Evolutionary conservation across 352 stramenopile species (phyloP), one percentile per base, ranked within the genome.

Genomic region (Blastocystis sp.): DNA sequence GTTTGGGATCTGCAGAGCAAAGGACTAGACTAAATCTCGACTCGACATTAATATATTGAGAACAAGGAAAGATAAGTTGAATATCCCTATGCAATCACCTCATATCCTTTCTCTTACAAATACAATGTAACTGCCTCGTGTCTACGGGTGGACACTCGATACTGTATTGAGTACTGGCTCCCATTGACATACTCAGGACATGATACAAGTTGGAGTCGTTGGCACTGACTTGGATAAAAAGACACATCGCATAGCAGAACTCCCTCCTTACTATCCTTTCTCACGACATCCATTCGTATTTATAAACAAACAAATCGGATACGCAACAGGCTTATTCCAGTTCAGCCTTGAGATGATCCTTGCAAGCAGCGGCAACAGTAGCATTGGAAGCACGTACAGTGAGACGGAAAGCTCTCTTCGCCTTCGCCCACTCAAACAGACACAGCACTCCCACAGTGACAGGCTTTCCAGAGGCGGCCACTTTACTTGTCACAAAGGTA

Each of bases 361-460:
- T 69, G 47, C 62, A 76, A 29, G 77, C 77, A 26, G 43, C 63
- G 47, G 77, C 77, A 29, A 88, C 53, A 11, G 50, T 43, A 26
- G 41, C 66, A 45, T 88, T 88, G 66, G 77, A 88, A 34, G 77
- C 77, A 29, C 77, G 77, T 4, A 88, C 77, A 76, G 77, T 88
- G 11, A 79, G 62, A 76, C 77, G 77, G 77, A 68, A 76, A n/a
- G 77, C 77, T 34, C 63, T 50, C 66, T 88, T 88, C 6, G 41
- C 37, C 41, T 73, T 76, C 8, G 73, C 73, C 62, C 62, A 88
- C 55, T 88, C 77, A 53, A 88, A 88, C 66, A 79, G 62, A 43
- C 77, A 88, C 29, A 88, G 47, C 43, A 88, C 47, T 15, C 66
- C 47, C 5, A 88, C 55, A 3, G 56, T 88, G 20, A 79, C 43